Evolutionary conservation across 2,329 filamentous ascomycete species (phyloP).

Genomic region (Whalleya microplaca): DNA sequence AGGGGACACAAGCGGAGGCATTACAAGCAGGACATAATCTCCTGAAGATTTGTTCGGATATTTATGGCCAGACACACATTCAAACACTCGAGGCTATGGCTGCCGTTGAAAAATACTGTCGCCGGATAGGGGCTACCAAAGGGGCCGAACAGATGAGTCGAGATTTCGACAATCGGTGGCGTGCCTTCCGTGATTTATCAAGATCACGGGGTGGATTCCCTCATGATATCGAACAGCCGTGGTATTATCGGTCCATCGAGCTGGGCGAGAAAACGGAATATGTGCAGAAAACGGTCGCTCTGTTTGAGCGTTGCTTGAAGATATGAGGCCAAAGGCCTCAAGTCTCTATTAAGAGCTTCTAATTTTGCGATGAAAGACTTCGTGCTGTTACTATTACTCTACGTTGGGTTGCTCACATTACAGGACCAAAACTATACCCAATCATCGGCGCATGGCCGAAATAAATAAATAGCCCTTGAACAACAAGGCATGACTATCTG

Average conservation of each 20-base stretch:
- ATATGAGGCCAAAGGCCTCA: conserved; percentile 8
- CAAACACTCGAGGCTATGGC: conserved; percentile 36
- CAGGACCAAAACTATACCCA: too few species aligned
- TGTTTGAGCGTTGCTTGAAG: conserved; percentile 29
- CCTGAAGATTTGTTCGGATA: conserved; percentile 25
- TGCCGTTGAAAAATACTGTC: conserved; percentile 28
- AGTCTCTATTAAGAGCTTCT: background rate
- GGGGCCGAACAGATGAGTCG: conserved; percentile 20
- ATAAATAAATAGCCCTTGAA: too few species aligned
- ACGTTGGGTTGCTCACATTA: too few species aligned
- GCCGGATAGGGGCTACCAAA: conserved; percentile 17
- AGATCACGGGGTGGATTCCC: conserved; percentile 26
- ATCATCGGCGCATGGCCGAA: too few species aligned
- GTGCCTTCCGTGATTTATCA: conserved; percentile 18
- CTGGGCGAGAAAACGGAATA: conserved; percentile 27
- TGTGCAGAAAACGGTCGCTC: conserved; percentile 30
- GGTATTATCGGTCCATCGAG: conserved; percentile 33
- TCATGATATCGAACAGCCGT: conserved; percentile 32
- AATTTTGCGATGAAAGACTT: too few species aligned
- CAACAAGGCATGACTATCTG: too few species aligned
- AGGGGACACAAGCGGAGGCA: conserved; percentile 25
- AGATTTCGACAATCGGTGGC: conserved; percentile 29
- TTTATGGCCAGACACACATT: conserved; percentile 31
- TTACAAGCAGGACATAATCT: conserved; percentile 25
- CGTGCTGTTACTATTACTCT: too few species aligned